Evolutionary conservation across 2,329 filamentous ascomycete species (phyloP).

Genomic region (Aspergillus pseudoglaucus): DNA sequence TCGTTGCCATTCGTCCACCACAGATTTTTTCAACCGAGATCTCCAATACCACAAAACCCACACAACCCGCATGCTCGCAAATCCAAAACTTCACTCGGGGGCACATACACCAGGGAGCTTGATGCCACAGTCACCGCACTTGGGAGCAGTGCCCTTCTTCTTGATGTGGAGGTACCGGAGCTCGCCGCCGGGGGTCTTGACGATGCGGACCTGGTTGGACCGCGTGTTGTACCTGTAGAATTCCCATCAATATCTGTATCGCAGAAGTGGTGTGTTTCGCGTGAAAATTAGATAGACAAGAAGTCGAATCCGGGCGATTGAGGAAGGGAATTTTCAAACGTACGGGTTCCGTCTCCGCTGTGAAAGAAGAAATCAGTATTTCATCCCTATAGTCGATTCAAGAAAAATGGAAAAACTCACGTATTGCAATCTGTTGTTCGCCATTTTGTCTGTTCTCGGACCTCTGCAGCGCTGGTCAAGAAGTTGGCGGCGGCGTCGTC

Average conservation of each 20-base stretch:
- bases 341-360: slow-evolving; percentile 75
- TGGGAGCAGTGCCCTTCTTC: slow-evolving; percentile 97
- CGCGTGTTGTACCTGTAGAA: slow-evolving; percentile 84
- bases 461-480: slow-evolving; percentile 36
- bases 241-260: slow-evolving; percentile 25
- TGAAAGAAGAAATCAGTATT: slow-evolving; percentile 21
- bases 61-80: not conserved
- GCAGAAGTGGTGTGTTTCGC: not conserved
- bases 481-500: slow-evolving; percentile 31
- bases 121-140: slow-evolving; percentile 98
- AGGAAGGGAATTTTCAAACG: slow-evolving; percentile 38
- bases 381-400: slow-evolving; percentile 1
- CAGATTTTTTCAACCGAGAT: slow-evolving; percentile 4
- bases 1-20: slow-evolving; percentile 9
- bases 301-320: not conserved
- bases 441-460: slow-evolving; percentile 45
- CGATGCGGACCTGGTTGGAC: slow-evolving; percentile 91
- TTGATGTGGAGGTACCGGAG: slow-evolving; percentile 98
- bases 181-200: slow-evolving; percentile 95
- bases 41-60: not conserved
- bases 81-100: slow-evolving; percentile 14
- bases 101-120: slow-evolving; percentile 95
- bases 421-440: slow-evolving; percentile 48
- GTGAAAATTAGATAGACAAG: not conserved
- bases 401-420: slow-evolving; percentile 25